Conservation (phyloP, 345 rosid species). For the Theobroma cacao region DNA sequence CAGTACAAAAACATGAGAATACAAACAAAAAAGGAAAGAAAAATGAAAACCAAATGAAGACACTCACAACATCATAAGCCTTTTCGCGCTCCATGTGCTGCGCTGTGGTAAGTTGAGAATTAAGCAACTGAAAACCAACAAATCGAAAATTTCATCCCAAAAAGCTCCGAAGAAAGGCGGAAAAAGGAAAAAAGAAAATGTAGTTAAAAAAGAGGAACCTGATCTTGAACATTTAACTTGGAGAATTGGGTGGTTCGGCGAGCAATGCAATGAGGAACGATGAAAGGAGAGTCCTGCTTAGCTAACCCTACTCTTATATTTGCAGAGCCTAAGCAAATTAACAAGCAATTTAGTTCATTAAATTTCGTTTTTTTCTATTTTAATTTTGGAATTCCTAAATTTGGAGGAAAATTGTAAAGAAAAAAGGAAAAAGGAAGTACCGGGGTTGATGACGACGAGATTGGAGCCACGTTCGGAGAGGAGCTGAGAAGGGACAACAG, state of each 20-base stretch:
- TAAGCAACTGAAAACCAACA: conserved; percentile 52
- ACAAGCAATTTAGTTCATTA: conserved; percentile 21
- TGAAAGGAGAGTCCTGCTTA: conserved; percentile 67
- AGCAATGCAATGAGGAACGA: conserved; percentile 81
- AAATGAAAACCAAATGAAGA: conserved; percentile 3
- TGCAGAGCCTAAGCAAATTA: conserved; percentile 48
- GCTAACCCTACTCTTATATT: conserved; percentile 79
- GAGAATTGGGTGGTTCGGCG: conserved; percentile 46
- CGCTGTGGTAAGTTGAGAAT: conserved; percentile 68
- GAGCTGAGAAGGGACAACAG: conserved; percentile 88
- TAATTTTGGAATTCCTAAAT: not conserved
- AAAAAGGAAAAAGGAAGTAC: conserved; percentile 24
- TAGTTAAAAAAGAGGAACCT: conserved; percentile 37
- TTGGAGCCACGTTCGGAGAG: conserved; percentile 83
- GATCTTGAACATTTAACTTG: conserved; percentile 57
- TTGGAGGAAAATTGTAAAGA: not conserved
- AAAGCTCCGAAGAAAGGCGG: not conserved
- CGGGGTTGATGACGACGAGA: conserved; percentile 84
- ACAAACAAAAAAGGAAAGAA: not conserved
- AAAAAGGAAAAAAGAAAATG: not conserved
- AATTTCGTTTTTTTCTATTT: not conserved
- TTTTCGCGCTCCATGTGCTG: conserved; percentile 84
- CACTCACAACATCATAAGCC: conserved; percentile 76
- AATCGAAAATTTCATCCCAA: not conserved
- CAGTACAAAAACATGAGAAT: not conserved